A percentile compares a stretch with the other conserved stretches of the same genome.
These are phyloP conservation scores for Shiraia sp. DNA, from an alignment of 2,329 filamentous ascomycete genomes.

Conservation along the genomic window DNA sequence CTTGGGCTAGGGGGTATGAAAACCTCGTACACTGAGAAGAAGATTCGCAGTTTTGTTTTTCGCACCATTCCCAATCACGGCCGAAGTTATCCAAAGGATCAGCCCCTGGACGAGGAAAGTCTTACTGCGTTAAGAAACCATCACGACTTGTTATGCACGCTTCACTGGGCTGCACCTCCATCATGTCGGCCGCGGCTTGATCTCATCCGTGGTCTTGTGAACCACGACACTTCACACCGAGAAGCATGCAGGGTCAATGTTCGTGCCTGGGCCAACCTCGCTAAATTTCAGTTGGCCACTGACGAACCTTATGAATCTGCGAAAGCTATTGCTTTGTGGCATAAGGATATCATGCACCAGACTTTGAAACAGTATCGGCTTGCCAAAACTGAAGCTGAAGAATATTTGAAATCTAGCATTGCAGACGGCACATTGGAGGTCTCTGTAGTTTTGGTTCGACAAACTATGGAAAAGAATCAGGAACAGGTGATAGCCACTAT, in stretches of 20 bases:
- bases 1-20: conserved; percentile 55
- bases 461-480: conserved; percentile 61
- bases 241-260: conserved; percentile 64
- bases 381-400: conserved; percentile 62
- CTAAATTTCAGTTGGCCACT: conserved; percentile 60
- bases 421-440: conserved; percentile 45
- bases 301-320: conserved; percentile 52
- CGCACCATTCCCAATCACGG: conserved; percentile 64
- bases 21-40: conserved; percentile 54
- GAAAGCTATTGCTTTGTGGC: conserved; percentile 58
- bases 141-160: conserved; percentile 62
- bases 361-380: conserved; percentile 59
- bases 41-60: conserved; percentile 60
- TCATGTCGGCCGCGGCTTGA: conserved; percentile 57
- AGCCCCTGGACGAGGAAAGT: conserved; percentile 56
- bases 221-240: conserved; percentile 60
- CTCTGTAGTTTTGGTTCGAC: conserved; percentile 53
- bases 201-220: conserved; percentile 58
- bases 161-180: conserved; percentile 62
- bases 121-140: conserved; percentile 64
- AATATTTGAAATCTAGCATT: conserved; percentile 49
- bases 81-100: conserved; percentile 63
- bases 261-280: conserved; percentile 60
- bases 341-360: conserved; percentile 56
- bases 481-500: conserved; percentile 60